Evolutionary conservation across 371 early-diverging fungal genomes (phyloP).

Genomic region (Mortierella sp.): DNA sequence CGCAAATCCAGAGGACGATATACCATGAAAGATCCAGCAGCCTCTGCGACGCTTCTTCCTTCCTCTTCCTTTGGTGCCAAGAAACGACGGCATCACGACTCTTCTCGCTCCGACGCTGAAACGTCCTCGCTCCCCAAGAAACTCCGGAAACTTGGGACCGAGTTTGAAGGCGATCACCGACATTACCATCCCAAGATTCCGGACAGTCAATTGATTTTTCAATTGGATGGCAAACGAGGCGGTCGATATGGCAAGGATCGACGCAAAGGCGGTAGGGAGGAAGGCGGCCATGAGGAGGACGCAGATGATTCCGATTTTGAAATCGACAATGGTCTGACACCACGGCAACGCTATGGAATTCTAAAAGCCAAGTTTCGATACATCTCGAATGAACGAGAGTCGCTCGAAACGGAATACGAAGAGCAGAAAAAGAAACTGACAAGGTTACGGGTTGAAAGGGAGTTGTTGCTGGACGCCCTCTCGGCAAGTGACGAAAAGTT

Average conservation of each 20-base stretch:
- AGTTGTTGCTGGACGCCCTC: conserved; percentile 63
- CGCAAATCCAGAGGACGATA: conserved; percentile 51
- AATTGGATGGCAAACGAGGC: conserved; percentile 11
- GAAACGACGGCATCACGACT: conserved; percentile 34
- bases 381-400: conserved; percentile 66
- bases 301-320: conserved; percentile 51
- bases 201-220: conserved; percentile 11
- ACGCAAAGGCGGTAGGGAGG: not conserved
- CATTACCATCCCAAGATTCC: conserved; percentile 15
- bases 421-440: conserved; percentile 60
- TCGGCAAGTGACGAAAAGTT: conserved; percentile 53
- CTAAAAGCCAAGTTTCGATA: conserved; percentile 67
- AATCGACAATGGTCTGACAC: conserved; percentile 34
- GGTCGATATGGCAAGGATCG: conserved; percentile 6
- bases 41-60: conserved; percentile 44
- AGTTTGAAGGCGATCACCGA: conserved; percentile 11
- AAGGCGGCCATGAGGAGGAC: conserved; percentile 22
- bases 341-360: conserved; percentile 58
- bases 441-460: conserved; percentile 62
- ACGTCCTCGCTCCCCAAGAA: conserved; percentile 13
- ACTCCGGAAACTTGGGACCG: conserved; percentile 31
- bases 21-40: conserved; percentile 53
- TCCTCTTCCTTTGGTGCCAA: conserved; percentile 31
- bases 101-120: conserved; percentile 29
- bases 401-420: conserved; percentile 63